Evolutionary conservation across 306 rosid species (phyloP).

Genomic region (Morella rubra): DNA sequence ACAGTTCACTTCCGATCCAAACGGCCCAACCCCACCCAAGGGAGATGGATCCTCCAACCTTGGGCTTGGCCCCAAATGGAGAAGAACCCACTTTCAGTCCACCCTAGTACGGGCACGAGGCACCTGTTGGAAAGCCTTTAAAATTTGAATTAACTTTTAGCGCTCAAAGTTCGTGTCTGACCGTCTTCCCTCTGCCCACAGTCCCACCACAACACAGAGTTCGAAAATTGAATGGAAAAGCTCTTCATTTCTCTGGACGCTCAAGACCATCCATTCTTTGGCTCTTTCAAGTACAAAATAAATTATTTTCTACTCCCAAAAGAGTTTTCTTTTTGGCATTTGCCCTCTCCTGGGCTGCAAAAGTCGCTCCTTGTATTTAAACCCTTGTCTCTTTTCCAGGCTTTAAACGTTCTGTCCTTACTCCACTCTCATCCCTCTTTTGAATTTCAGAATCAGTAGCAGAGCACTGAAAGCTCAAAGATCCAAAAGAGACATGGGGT

Average conservation of each 20-base stretch:
- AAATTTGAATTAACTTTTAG: slow-evolving; percentile 28
- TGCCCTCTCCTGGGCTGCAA: too few relatives aligned
- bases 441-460: not conserved
- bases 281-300: not conserved
- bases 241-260: not conserved
- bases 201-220: not conserved
- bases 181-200: not conserved
- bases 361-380: not conserved
- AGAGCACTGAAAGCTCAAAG: not conserved
- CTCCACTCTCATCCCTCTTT: not conserved
- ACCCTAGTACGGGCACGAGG: not conserved
- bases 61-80: not conserved
- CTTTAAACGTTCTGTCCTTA: not conserved
- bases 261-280: not conserved
- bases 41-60: not conserved
- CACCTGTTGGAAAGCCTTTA: not conserved
- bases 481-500: slow-evolving; percentile 51
- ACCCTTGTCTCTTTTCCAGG: not conserved
- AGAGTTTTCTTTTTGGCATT: not conserved
- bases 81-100: not conserved
- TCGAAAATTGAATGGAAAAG: not conserved
- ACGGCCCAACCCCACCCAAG: not conserved
- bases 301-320: not conserved
- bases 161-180: slow-evolving; percentile 18
- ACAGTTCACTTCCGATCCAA: too few relatives aligned